Evolutionary conservation across 2,329 filamentous ascomycete species (phyloP).

Genomic region (Fusarium anthophilum): DNA sequence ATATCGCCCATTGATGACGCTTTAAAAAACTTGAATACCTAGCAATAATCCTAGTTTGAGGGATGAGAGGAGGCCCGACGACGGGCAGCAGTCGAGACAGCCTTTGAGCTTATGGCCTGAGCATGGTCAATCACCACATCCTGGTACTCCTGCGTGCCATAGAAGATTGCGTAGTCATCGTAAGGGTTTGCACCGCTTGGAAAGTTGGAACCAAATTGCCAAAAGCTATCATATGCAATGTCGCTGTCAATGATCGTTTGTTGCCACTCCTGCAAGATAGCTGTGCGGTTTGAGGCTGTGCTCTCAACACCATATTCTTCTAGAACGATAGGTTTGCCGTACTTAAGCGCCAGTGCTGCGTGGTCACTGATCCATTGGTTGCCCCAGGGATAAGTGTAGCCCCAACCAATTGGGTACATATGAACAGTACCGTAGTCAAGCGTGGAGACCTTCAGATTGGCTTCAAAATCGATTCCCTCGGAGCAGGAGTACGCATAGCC

Average conservation of each 20-base stretch:
- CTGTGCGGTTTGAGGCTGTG: not conserved
- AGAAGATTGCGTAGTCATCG: not conserved
- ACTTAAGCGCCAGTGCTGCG: not conserved
- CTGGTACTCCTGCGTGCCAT: not conserved
- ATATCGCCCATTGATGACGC: not conserved
- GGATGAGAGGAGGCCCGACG: not conserved
- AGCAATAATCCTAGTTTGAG: not conserved
- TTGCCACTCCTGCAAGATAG: not conserved
- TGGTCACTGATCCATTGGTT: conserved; percentile 8
- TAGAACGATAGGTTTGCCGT: not conserved
- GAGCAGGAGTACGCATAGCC: not conserved
- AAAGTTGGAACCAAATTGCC: not conserved
- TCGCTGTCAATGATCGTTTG: not conserved
- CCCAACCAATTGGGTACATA: conserved; percentile 4
- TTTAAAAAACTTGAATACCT: not conserved
- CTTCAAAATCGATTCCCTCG: not conserved
- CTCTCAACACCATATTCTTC: conserved; percentile 1
- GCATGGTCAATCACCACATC: not conserved
- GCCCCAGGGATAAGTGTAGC: not conserved
- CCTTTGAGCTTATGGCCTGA: not conserved
- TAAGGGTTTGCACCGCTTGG: not conserved
- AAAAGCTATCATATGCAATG: not conserved
- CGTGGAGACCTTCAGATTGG: not conserved
- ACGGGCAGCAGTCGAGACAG: not conserved
- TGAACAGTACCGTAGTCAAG: not conserved